Conservation (phyloP, 1,284 basidiomycete species). For the Chalciporus sp. region DNA sequence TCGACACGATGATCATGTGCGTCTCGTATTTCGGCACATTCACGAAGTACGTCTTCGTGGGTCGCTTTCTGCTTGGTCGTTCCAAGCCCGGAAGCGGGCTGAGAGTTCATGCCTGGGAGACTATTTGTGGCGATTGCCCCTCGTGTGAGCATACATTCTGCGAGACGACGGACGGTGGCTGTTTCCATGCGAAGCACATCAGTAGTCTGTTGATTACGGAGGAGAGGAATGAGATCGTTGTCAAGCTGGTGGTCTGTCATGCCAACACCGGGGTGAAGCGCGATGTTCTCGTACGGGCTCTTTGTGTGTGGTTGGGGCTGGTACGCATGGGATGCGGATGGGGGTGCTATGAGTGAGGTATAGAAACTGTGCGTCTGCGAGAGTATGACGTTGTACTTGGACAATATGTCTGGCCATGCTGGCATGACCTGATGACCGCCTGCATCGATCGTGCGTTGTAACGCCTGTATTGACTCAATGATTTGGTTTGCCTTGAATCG, state of each 20-base stretch:
- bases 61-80: conserved; percentile 23
- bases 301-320: conserved; percentile 16
- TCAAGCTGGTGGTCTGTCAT: conserved; percentile 70
- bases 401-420: conserved; percentile 79
- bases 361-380: conserved; percentile 78
- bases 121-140: conserved; percentile 59
- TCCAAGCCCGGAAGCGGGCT: conserved; percentile 8
- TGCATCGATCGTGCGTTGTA: conserved; percentile 64
- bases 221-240: conserved; percentile 66
- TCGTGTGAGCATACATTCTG: conserved; percentile 63
- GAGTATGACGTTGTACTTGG: conserved; percentile 79
- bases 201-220: conserved; percentile 75
- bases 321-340: conserved; percentile 26
- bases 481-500: conserved; percentile 75
- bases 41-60: conserved; percentile 55
- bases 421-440: conserved; percentile 59
- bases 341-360: conserved; percentile 51
- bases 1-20: conserved; percentile 74
- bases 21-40: conserved; percentile 63
- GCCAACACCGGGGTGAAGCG: conserved; percentile 58
- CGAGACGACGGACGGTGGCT: conserved; percentile 65
- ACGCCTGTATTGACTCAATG: conserved; percentile 67
- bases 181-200: conserved; percentile 71
- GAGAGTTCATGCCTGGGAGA: conserved; percentile 23
- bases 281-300: conserved; percentile 63